Evolutionary conservation across 371 early-diverging fungal genomes (phyloP), one percentile per base, ranked within the genome.

Genomic region (Mucor circinelloides): DNA sequence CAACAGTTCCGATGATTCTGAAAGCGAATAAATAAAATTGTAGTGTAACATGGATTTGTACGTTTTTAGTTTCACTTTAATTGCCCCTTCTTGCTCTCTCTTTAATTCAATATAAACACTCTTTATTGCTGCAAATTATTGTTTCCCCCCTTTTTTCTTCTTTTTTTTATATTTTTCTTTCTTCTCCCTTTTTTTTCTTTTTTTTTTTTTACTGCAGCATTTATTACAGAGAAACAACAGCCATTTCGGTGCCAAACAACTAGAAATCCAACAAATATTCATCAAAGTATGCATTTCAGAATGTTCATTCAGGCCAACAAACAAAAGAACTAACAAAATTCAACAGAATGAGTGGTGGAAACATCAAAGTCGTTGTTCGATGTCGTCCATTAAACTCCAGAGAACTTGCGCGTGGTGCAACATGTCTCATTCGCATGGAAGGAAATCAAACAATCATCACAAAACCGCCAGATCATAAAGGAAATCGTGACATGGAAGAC

Each of bases 331-430:
- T 50, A 21, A 50, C 50, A 50, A 9, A 25, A 2, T 50, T 50
- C 13, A 50, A 40, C 21, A 50, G 21, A 19, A 74, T 76, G 76
- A 72, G 70, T 64, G 74, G 74, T 60, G 86, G 87, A 54, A 91
- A 91, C 73, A 91, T 93, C 70, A 91, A 90, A 54, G 93, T 93
- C 21, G 91, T 91, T 38, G 93, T 93, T 48, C 84, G 93, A 63
- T 90, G 90, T 74, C 87, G 93, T 34, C 93, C 93, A 30, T 78
- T 93, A 57, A 93, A 91, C 69, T 67, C 87, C 50, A 84, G 91
- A 78, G 91, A 91, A 75, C 64, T 84, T 64, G 80, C 87, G 28
- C 85, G 89, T 38, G 87, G 88, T 42, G 86, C 91, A 19, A 78
- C 78, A 46, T 73, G 84, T 58, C 75, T 89, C 66, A 87, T 90